Percentiles rank a stretch among this genome's conserved stretches.
Conservation (phyloP, 306 rosid genomes). For the Dicorynia guianensis region DNA sequence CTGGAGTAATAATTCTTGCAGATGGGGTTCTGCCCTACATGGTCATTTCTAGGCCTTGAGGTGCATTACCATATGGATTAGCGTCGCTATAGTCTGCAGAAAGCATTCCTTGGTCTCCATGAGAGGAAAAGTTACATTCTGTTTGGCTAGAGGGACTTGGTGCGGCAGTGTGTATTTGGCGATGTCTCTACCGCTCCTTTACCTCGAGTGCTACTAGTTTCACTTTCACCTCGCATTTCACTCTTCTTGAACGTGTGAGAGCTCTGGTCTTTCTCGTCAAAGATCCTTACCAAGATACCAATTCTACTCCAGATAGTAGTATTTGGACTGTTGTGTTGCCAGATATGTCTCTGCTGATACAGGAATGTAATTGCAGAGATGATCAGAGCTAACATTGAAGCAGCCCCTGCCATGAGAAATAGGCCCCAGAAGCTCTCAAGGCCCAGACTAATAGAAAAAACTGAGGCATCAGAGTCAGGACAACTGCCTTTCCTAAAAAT, state of each 20-base stretch:
- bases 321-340: neutral
- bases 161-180: constrained; percentile 43
- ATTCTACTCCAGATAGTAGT: constrained; percentile 44
- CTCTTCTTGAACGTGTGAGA: constrained; percentile 54
- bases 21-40: neutral
- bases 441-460: constrained; percentile 53
- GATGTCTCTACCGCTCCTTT: constrained; percentile 28
- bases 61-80: too few relatives aligned
- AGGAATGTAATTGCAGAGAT: constrained; percentile 41
- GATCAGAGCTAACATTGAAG: constrained; percentile 46
- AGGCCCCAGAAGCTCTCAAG: constrained; percentile 68
- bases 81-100: too few relatives aligned
- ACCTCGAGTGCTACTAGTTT: constrained; percentile 4
- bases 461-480: constrained; percentile 27
- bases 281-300: constrained; percentile 30
- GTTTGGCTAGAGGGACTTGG: constrained; percentile 48
- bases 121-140: constrained; percentile 14
- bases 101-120: too few relatives aligned
- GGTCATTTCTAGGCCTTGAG: neutral
- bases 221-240: neutral
- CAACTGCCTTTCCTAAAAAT: constrained; percentile 51
- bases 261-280: constrained; percentile 46
- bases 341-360: constrained; percentile 37
- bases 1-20: neutral
- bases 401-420: constrained; percentile 52